phyloP scores from a whole-genome alignment of 164 flowering plant species.

The Tetrastigma voinierianum region DNA sequence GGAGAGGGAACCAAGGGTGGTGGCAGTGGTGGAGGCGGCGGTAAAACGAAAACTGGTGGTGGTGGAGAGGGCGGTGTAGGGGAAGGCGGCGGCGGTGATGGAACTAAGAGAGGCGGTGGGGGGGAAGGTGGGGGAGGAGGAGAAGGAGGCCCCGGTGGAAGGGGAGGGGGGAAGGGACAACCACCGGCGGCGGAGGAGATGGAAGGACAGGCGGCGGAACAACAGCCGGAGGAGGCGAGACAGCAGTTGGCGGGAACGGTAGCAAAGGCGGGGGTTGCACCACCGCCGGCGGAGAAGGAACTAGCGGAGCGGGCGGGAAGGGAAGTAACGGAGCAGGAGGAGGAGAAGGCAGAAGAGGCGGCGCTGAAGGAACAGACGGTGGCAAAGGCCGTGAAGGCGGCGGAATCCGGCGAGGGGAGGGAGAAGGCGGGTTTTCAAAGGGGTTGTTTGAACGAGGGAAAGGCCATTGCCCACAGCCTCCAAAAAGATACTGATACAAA shows the following conservation, averaged over 20 bases:
- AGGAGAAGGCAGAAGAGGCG: neutral
- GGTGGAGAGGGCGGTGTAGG: conserved; percentile 12
- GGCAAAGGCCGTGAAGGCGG: conserved; percentile 10
- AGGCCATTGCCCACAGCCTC: conserved; percentile 54
- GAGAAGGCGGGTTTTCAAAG: conserved; percentile 22
- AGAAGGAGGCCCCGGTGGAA: no score
- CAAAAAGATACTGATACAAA: conserved; percentile 32
- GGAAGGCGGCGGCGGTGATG: conserved; percentile 7
- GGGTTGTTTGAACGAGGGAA: conserved; percentile 44
- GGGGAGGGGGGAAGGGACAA: conserved; percentile 1
- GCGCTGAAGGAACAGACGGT: conserved; percentile 12
- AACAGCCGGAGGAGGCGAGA: no score
- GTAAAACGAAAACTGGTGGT: neutral
- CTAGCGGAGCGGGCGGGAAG: neutral
- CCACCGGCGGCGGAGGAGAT: neutral
- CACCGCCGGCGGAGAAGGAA: neutral
- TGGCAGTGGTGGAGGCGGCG: conserved; percentile 9
- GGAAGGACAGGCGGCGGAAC: neutral
- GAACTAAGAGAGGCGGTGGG: conserved; percentile 12
- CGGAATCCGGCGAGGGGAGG: conserved; percentile 2
- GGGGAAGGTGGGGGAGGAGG: conserved; percentile 3
- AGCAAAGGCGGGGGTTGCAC: neutral
- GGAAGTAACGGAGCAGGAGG: conserved; percentile 1
- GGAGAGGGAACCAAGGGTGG: conserved; percentile 11
- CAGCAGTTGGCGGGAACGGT: no score